Evolutionary conservation across 2,329 filamentous ascomycete species (phyloP), one percentile per base, ranked within the genome.

Genomic region (Fragosphaeria purpurea): DNA sequence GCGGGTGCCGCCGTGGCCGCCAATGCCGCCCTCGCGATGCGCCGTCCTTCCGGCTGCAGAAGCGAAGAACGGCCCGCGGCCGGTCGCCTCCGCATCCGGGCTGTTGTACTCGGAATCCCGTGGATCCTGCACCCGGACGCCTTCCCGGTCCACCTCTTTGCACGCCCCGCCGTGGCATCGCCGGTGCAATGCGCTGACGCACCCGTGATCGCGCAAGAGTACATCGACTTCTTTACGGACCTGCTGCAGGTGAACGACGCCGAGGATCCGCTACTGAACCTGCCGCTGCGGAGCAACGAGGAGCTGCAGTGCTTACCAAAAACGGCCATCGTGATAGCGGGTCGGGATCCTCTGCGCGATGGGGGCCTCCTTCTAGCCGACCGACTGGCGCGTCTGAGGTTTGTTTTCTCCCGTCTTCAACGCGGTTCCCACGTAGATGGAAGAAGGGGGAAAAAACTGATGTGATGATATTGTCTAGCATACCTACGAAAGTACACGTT

Each of bases 1-100:
- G 70, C 72, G 0, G 73, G 72, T 9, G 37, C 32, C 8, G 45
- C 32, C 11, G 37, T 47, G 22, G 45, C 45, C 6, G 32, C 45
- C 5, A 38, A 5, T 30, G 41, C 30, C 32, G 38, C n/a, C 2
- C 34, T 50, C 12, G 41, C 41, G 11, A 32, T 32, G 47, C 47
- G 30, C 22, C 22, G 22, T 22, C 22, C 22, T 22, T 22, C 22
- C 22, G 22, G 22, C 22, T 22, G 22, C 22, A 22, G 22, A 22
- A 22, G 22, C 22, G 22, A 22, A 22, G n/a, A 37, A 9, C 31
- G 35, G 12, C 31, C 31, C 10, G 10, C 38, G n/a, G 31, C 22
- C 22, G 22, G 22, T 22, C 22, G 10, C 34, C 42, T 38, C 30
- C 42, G 34, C 22, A 33, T 50, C 42, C 7, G 32, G 35, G 48